Percentiles rank a stretch among this genome's conserved stretches.
phyloP scores from a whole-genome alignment of 2,329 filamentous ascomycete genomes.

The Talaromyces sp. region DNA sequence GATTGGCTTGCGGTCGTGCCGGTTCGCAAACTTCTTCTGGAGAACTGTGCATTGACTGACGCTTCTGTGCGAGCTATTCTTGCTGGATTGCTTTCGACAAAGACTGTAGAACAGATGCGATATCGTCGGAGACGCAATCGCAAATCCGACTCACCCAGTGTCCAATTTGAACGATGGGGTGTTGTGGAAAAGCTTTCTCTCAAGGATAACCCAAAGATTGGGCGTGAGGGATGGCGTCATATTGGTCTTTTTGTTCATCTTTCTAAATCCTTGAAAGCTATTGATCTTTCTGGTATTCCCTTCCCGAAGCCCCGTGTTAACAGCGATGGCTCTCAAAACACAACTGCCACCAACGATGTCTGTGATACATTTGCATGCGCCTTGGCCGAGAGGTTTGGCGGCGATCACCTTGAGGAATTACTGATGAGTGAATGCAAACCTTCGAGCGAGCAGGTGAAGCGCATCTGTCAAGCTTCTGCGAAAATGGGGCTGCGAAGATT shows the following conservation, averaged over 20 bases:
- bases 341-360: slow-evolving; percentile 51
- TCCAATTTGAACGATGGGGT: slow-evolving; percentile 53
- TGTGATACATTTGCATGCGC: slow-evolving; percentile 72
- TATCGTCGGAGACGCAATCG: slow-evolving; percentile 49
- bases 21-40: slow-evolving; percentile 80
- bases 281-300: slow-evolving; percentile 83
- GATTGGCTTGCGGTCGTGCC: slow-evolving; percentile 95
- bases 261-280: slow-evolving; percentile 79
- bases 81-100: slow-evolving; percentile 80
- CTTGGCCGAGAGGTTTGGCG: slow-evolving; percentile 74
- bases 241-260: slow-evolving; percentile 88
- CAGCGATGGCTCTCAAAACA: slow-evolving; percentile 27
- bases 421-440: slow-evolving; percentile 80
- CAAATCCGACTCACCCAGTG: slow-evolving; percentile 36
- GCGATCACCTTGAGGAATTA: slow-evolving; percentile 76
- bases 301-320: slow-evolving; percentile 61
- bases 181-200: slow-evolving; percentile 84
- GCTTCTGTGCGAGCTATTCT: slow-evolving; percentile 85
- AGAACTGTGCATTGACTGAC: slow-evolving; percentile 84
- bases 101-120: slow-evolving; percentile 62
- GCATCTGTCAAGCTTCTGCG: slow-evolving; percentile 79
- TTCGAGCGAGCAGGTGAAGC: slow-evolving; percentile 69
- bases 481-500: slow-evolving; percentile 76
- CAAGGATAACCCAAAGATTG: slow-evolving; percentile 86
- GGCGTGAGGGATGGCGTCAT: slow-evolving; percentile 86